A percentile compares a stretch with the other conserved stretches of the same genome.
Conservation (phyloP, 2,329 filamentous ascomycete genomes). For the Nigrospora oryzae region DNA sequence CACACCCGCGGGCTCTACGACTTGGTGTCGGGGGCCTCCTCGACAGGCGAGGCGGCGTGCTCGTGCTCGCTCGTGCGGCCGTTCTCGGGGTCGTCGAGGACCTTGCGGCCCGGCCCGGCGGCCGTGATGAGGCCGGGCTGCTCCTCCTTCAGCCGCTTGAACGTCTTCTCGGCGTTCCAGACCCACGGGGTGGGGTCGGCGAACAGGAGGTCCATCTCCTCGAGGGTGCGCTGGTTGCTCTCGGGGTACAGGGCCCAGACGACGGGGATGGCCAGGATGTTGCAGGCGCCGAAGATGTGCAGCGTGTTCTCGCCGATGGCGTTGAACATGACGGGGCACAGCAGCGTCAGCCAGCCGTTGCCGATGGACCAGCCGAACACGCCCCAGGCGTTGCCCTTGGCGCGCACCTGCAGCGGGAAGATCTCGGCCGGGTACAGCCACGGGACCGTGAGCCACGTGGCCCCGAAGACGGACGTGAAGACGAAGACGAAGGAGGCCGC, state of each 20-base stretch:
- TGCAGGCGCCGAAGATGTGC: conserved; percentile 64
- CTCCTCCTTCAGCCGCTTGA: conserved; percentile 52
- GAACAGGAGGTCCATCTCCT: conserved; percentile 69
- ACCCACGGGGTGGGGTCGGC: conserved; percentile 58
- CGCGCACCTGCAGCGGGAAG: conserved; percentile 61
- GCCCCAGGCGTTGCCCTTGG: conserved; percentile 68
- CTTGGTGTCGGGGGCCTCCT: too few relatives aligned
- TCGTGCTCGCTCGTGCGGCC: neutral
- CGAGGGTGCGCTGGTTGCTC: conserved; percentile 63
- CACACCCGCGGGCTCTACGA: too few relatives aligned
- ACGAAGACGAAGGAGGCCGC: conserved; percentile 65
- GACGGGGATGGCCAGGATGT: conserved; percentile 57
- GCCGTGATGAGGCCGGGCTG: conserved; percentile 40
- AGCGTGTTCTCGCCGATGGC: conserved; percentile 62
- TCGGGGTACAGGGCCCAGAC: conserved; percentile 70
- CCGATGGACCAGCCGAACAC: conserved; percentile 71
- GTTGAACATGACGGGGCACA: conserved; percentile 18
- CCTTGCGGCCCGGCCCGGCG: conserved; percentile 15
- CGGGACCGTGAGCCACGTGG: conserved; percentile 51
- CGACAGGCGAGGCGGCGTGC: too few relatives aligned
- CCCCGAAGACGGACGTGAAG: conserved; percentile 57
- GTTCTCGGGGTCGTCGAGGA: conserved; percentile 20
- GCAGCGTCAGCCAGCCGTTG: conserved; percentile 48
- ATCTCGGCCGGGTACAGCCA: conserved; percentile 54
- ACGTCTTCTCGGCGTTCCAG: conserved; percentile 63